These are phyloP conservation scores for Epichloe sibirici DNA, from an alignment of 2,329 filamentous ascomycete species.

Conservation along the genomic window DNA sequence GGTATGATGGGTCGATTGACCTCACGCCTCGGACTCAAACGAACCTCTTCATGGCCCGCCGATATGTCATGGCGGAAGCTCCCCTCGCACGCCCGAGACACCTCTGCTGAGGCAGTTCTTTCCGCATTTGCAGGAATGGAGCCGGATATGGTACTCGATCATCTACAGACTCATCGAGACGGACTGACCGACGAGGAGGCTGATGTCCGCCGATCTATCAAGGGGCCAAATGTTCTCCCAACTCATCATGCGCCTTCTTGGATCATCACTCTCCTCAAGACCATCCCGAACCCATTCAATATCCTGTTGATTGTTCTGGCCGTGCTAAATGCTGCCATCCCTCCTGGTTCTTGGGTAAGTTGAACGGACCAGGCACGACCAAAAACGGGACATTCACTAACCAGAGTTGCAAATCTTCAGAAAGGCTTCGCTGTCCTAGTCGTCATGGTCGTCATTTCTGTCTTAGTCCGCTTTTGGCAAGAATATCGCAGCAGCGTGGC, in stretches of 20 bases:
- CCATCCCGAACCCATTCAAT: conserved; percentile 17
- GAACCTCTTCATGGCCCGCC: conserved; percentile 1
- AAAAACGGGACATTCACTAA: background rate
- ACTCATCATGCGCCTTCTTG: conserved; percentile 15
- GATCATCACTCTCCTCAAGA: conserved; percentile 14
- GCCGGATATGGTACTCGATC: conserved; percentile 9
- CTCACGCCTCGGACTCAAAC: background rate
- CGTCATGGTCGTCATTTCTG: conserved; percentile 15
- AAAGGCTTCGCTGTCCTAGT: conserved; percentile 14
- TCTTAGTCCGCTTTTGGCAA: conserved; percentile 17
- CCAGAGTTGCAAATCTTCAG: background rate
- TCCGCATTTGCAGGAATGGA: conserved; percentile 11
- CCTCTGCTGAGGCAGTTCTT: conserved; percentile 11
- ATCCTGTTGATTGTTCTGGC: conserved; percentile 13
- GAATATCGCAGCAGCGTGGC: conserved; percentile 16
- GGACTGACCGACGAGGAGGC: conserved; percentile 14
- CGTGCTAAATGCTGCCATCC: conserved; percentile 14
- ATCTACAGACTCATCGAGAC: conserved; percentile 10
- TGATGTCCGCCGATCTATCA: conserved; percentile 10
- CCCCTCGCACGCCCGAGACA: conserved; percentile 8
- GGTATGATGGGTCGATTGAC: background rate
- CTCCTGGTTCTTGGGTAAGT: conserved; percentile 10
- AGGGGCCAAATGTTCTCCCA: conserved; percentile 13
- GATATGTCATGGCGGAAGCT: conserved; percentile 6
- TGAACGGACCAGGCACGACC: background rate